Percentiles rank a stretch among this genome's conserved stretches.
These are phyloP conservation scores for Flaveria floridana DNA, from an alignment of 140 eudicot species.

Conservation along the genomic window DNA sequence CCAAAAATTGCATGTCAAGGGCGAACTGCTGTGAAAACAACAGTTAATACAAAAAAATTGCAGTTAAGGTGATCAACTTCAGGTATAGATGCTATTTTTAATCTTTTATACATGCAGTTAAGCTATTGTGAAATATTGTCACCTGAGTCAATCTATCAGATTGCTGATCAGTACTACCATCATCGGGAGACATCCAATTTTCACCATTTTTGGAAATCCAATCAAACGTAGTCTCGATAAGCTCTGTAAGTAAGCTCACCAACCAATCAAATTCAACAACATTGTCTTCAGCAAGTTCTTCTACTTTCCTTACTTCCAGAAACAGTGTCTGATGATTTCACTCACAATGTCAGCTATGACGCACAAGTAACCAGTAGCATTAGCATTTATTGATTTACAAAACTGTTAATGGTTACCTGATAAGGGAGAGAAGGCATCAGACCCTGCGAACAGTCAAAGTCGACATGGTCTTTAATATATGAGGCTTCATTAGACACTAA, in stretches of 20 bases:
- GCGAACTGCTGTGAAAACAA: slow-evolving; percentile 39
- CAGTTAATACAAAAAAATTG: not conserved
- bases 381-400: not conserved
- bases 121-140: slow-evolving; percentile 3
- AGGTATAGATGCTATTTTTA: not conserved
- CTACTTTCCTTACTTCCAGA: slow-evolving; percentile 57
- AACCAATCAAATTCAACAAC: slow-evolving; percentile 51
- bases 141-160: slow-evolving; percentile 54
- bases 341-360: slow-evolving; percentile 23
- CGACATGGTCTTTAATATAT: slow-evolving; percentile 22
- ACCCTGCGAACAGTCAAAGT: slow-evolving; percentile 26
- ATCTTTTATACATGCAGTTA: not conserved
- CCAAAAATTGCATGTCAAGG: slow-evolving; percentile 62
- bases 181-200: slow-evolving; percentile 21
- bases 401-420: slow-evolving; percentile 48
- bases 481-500: slow-evolving; percentile 43
- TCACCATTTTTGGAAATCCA: slow-evolving; percentile 44
- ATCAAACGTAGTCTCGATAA: slow-evolving; percentile 44
- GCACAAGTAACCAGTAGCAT: not conserved
- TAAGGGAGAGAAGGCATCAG: slow-evolving; percentile 54
- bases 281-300: slow-evolving; percentile 61
- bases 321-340: slow-evolving; percentile 53
- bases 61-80: not conserved
- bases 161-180: slow-evolving; percentile 35
- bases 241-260: slow-evolving; percentile 45